Evolutionary conservation across 1,284 basidiomycete species (phyloP), one percentile per base, ranked within the genome.

Genomic region (Tylopilus orsonianus): DNA sequence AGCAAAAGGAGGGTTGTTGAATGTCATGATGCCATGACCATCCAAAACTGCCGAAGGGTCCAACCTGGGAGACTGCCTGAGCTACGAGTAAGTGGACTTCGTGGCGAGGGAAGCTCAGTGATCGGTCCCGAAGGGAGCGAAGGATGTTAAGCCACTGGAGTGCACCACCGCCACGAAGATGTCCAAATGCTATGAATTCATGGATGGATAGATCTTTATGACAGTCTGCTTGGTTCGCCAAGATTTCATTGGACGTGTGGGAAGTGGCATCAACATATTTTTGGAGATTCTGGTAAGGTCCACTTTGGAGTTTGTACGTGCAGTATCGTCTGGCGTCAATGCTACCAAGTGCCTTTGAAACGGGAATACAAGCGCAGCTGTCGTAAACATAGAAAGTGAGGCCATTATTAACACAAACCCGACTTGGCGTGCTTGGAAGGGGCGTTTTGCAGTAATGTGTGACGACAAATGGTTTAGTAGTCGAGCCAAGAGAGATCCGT

Each of bases 101-200:
- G 4, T 66, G 60, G 2, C 59, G 52, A 20, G 60, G 55, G 41
- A 78, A 72, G 0, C 61, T 68, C 27, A 80, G 54, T 1, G 53
- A 52, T 26, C 65, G 61, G 12, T 66, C 64, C 9, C 62, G 59
- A 13, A 79, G 50, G 50, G 74, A 75, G 19, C 71, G 64, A 6
- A 68, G 56, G 13, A 80, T 71, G 48, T 79, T 80, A 34, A 73
- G 53, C 78, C 77, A 80, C 39, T 80, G 78, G 0, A 79, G 52
- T 1, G 55, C 56, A 5, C 60, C 51, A 2, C 78, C 77, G 27
- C 72, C 66, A 4, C 77, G 73, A 24, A 80, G 49, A 27, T 62
- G 60, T 0, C 71, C 70, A 48, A 75, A 79, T 0, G 72, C 64
- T 7, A 71, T 56, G 34, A 66, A 73, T 48, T 80, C 77, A 27